phyloP scores from a whole-genome alignment of 2,329 filamentous ascomycete genomes.

The Sporothrix luriei region DNA sequence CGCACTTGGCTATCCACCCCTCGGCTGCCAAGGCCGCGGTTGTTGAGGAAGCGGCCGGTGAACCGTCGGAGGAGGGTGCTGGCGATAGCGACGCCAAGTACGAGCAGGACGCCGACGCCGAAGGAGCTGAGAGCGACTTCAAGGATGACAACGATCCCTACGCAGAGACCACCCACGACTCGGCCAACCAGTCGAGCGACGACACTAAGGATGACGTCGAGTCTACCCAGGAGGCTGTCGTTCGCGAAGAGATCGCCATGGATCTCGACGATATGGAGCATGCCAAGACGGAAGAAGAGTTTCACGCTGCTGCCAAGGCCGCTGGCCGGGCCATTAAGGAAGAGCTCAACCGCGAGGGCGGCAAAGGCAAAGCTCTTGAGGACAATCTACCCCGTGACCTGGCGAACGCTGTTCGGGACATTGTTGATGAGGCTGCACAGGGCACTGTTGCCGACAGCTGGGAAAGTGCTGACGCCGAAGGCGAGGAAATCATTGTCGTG shows the following conservation, averaged over 20 bases:
- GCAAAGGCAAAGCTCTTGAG: conserved; percentile 58
- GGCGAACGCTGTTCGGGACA: conserved; percentile 53
- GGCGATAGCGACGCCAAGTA: conserved; percentile 30
- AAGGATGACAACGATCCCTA: conserved; percentile 62
- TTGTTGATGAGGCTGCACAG: conserved; percentile 60
- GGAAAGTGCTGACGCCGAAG: conserved; percentile 77
- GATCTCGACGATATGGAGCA: conserved; percentile 55
- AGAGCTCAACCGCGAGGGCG: conserved; percentile 56
- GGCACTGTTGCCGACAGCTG: conserved; percentile 78
- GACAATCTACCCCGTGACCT: conserved; percentile 54
- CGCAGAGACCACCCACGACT: conserved; percentile 66
- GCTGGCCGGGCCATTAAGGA: conserved; percentile 55
- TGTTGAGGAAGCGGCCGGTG: background rate
- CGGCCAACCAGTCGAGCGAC: conserved; percentile 58
- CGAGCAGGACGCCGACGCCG: conserved; percentile 55
- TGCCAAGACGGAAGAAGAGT: conserved; percentile 57
- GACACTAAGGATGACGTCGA: conserved; percentile 62
- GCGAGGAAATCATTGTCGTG: conserved; percentile 64
- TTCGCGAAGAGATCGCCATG: conserved; percentile 47
- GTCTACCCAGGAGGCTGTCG: conserved; percentile 46
- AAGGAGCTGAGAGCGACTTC: conserved; percentile 26
- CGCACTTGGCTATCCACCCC: conserved; percentile 18
- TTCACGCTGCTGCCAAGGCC: conserved; percentile 53
- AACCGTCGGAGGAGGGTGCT: conserved; percentile 4
- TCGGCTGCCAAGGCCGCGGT: background rate